Evolutionary conservation across 495 filamentous ascomycete genomes (phyloP), one percentile per base, ranked within the genome.

Genomic region (Daldinia grandis): DNA sequence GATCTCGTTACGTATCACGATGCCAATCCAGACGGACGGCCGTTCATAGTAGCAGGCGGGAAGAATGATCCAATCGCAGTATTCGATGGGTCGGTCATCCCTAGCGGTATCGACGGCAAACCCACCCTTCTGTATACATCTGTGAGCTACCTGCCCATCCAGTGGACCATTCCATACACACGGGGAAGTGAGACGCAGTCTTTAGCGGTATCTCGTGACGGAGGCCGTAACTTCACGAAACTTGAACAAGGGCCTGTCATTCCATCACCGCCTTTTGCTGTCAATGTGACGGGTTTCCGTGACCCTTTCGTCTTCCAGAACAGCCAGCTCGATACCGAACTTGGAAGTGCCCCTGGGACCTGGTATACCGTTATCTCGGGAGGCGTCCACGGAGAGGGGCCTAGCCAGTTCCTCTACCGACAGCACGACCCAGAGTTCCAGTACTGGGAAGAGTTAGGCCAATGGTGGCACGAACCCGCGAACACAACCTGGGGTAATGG

Each of bases 161-260:
- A 79, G 24, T 79, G 76, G 76, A 77, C 76, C 9, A 73, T 71
- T 15, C 38, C 37, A 1, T 79, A 79, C 30, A 74, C 76, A 47
- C 66, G 76, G 25, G 77, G 77, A 28, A 76, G 77, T 58, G 77
- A 79, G 50, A 74, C 74, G 8, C 77, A 79, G 42, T 79, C 77
- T 21, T 62, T 79, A 21, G 77, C 77, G 5, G 73, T 78, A 42
- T 79, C 77, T 31, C 44, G 31, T 9, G 74, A 79, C 56, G 76
- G 71, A 30, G 77, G 77, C 3, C 66, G 31, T 12, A 73, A 74
- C 51, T 79, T 76, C 60, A 74, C 76, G 25, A 76, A 77, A 30
- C 75, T 76, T 37, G 55, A 75, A 28, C 70, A 73, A 37, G 76
- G 76, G 24, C 77, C 77, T 5, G 65, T 71, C 2, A 64, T 79